Percentiles rank a stretch among this genome's conserved stretches.
Evolutionary conservation across 805 yeast species (phyloP).

Genomic region (Hanseniaspora valbyensis): DNA sequence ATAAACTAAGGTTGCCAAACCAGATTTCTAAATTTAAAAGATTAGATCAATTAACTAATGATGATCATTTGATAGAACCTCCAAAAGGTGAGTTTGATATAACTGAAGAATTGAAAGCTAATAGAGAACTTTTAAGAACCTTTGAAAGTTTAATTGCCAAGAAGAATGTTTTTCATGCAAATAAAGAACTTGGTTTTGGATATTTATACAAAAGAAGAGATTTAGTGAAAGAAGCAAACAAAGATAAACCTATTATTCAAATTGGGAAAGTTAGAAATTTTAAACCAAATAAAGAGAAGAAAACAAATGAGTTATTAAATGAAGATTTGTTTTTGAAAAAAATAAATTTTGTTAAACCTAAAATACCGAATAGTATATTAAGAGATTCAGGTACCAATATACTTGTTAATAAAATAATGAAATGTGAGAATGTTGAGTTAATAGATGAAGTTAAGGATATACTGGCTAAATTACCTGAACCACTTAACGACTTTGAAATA

Average conservation of each 20-base stretch:
- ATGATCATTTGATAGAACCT: conserved; percentile 2
- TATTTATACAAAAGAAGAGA: conserved; percentile 11
- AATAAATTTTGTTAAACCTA: conserved; percentile 4
- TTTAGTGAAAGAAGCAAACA: conserved; percentile 15
- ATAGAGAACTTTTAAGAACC: conserved; percentile 22
- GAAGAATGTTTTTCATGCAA: conserved; percentile 5
- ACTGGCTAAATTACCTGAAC: conserved; percentile 32
- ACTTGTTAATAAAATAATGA: neutral
- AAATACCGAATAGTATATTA: conserved; percentile 6
- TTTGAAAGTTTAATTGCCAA: conserved; percentile 7
- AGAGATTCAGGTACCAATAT: neutral
- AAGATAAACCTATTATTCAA: conserved; percentile 10
- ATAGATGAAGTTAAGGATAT: conserved; percentile 16
- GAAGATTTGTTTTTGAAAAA: conserved; percentile 10
- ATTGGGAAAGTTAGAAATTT: conserved; percentile 10
- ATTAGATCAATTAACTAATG: neutral
- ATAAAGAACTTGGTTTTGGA: conserved; percentile 8
- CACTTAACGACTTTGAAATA: conserved; percentile 40
- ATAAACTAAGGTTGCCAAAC: conserved; percentile 14
- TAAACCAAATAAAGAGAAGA: neutral
- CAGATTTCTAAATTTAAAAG: conserved; percentile 16
- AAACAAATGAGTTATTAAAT: neutral
- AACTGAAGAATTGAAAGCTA: conserved; percentile 25
- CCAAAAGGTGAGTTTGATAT: conserved; percentile 13
- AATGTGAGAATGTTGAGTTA: neutral